phyloP scores from a whole-genome alignment of 176 grass and related monocot species.

The Alloteropsis semialata region DNA sequence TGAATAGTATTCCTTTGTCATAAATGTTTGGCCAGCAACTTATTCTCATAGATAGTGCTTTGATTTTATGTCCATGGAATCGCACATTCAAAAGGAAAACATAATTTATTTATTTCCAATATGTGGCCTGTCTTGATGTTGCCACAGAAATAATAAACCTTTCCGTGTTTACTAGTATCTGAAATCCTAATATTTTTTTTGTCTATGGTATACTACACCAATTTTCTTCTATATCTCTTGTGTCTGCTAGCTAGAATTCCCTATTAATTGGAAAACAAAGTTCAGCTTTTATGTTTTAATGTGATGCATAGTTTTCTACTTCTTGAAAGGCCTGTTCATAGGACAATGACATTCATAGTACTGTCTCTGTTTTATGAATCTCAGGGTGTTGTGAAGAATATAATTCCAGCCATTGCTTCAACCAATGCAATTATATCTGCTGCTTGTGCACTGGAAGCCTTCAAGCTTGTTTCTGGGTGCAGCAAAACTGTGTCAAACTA shows the following conservation, averaged over 20 bases:
- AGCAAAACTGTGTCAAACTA: constrained; percentile 98
- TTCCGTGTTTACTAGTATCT: background rate
- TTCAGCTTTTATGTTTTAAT: constrained; percentile 13
- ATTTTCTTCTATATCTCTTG: background rate
- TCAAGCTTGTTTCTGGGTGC: constrained; percentile 95
- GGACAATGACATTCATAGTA: constrained; percentile 18
- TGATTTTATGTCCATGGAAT: background rate
- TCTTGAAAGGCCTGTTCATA: constrained; percentile 4
- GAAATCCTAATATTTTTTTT: background rate
- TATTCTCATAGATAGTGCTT: background rate
- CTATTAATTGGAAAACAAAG: background rate
- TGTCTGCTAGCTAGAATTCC: background rate
- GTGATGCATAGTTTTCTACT: background rate
- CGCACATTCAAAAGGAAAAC: background rate
- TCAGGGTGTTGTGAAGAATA: constrained; percentile 99
- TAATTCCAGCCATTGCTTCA: constrained; percentile 98
- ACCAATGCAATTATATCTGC: constrained; percentile 97
- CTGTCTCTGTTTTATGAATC: constrained; percentile 19
- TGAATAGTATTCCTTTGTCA: background rate
- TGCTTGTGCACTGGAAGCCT: constrained; percentile 91
- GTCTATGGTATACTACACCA: background rate
- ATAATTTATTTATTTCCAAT: background rate
- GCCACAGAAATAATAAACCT: too few relatives aligned
- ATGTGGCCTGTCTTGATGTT: background rate
- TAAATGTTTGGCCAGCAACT: background rate